These are phyloP conservation scores for Dictyostelium intermedium DNA, from an alignment of 78 protist genomes.

Conservation along the genomic window DNA sequence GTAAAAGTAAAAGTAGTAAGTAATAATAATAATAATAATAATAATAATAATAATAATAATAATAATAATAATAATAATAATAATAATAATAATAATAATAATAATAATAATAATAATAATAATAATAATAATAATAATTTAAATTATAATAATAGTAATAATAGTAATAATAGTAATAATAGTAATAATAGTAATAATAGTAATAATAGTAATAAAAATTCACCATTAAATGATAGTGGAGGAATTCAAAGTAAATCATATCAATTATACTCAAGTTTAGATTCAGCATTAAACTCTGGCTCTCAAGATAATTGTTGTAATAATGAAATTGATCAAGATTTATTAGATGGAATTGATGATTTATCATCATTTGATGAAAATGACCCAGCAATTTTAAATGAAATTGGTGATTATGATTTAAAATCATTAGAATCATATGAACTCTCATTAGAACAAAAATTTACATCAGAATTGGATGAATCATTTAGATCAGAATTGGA, in stretches of 20 bases:
- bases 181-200: not conserved
- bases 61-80: not conserved
- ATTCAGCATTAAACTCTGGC: not conserved
- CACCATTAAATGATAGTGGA: not conserved
- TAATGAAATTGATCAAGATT: slow-evolving; percentile 9
- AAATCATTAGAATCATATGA: not conserved
- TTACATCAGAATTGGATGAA: not conserved
- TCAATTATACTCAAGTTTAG: slow-evolving; percentile 6
- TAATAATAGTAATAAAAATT: not conserved
- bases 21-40: not conserved
- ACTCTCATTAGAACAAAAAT: not conserved
- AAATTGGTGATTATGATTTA: not conserved
- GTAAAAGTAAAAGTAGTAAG: too few species aligned
- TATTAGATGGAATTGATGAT: slow-evolving; percentile 9
- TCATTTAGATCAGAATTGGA: not conserved
- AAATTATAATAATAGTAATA: not conserved
- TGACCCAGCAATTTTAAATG: not conserved
- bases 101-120: not conserved
- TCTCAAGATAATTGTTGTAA: not conserved
- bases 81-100: not conserved
- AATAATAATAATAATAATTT: not conserved
- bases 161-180: not conserved
- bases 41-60: not conserved
- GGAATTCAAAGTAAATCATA: not conserved
- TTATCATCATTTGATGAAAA: slow-evolving; percentile 2